These are phyloP conservation scores for Backusella mclennaniae DNA, from an alignment of 192 early-diverging fungal genomes.

Conservation along the genomic window DNA sequence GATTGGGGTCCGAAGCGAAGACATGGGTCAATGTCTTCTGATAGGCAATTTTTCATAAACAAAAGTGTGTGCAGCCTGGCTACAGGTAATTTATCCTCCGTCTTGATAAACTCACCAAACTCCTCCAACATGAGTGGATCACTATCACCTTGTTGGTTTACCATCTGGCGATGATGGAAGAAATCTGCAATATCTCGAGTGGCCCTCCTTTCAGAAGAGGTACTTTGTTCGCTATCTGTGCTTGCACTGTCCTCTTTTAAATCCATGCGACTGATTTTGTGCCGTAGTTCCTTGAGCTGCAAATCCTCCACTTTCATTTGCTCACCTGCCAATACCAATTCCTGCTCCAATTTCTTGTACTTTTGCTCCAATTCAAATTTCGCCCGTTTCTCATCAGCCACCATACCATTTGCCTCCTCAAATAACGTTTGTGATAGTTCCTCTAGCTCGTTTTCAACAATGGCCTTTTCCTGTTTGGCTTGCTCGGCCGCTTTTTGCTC, in stretches of 20 bases:
- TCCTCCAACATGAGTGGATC: constrained; percentile 78
- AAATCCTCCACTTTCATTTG: constrained; percentile 72
- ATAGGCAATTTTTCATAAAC: constrained; percentile 85
- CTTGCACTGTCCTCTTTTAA: constrained; percentile 24
- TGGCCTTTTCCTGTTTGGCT: constrained; percentile 82
- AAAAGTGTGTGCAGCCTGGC: constrained; percentile 72
- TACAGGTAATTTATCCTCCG: constrained; percentile 62
- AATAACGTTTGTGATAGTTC: constrained; percentile 87
- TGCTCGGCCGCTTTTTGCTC: constrained; percentile 81
- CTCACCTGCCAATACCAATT: constrained; percentile 60
- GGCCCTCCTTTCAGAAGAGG: constrained; percentile 52
- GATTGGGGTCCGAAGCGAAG: constrained; percentile 90
- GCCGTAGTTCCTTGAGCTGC: constrained; percentile 82
- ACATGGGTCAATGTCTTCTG: constrained; percentile 91
- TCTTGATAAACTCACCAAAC: constrained; percentile 83
- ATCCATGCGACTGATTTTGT: constrained; percentile 66
- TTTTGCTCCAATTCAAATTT: constrained; percentile 47
- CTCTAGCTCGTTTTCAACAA: constrained; percentile 90
- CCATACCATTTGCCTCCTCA: constrained; percentile 93
- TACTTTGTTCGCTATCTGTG: constrained; percentile 44
- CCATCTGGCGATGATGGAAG: not conserved
- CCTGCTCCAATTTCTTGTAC: constrained; percentile 55
- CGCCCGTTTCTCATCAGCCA: constrained; percentile 71
- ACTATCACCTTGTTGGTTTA: constrained; percentile 33
- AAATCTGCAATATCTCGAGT: constrained; percentile 5